phyloP scores from a whole-genome alignment of 2,329 filamentous ascomycete species.

The Parafenestella ontariensis region DNA sequence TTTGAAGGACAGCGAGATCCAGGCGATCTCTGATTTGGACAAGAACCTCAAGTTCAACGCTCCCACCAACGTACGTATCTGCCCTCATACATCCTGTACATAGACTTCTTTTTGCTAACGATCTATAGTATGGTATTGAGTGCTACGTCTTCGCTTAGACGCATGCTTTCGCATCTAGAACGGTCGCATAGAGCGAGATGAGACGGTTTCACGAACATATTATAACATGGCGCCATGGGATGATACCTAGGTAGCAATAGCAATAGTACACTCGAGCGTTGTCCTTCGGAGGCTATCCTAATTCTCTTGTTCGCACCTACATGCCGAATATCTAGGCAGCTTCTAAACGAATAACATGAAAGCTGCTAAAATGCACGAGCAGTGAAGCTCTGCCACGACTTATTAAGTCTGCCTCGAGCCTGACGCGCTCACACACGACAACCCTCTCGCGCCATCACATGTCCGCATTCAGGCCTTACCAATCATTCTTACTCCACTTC shows the following conservation, averaged over 20 bases:
- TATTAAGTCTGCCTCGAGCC: no score
- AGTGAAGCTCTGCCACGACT: no score
- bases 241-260: constrained; percentile 8
- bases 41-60: constrained; percentile 43
- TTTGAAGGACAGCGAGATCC: constrained; percentile 36
- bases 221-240: neutral
- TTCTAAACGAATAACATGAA: no score
- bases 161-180: neutral
- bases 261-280: neutral
- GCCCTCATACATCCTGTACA: neutral
- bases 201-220: neutral
- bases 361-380: no score
- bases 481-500: no score
- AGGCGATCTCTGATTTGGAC: constrained; percentile 40
- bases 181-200: neutral
- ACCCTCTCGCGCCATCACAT: neutral
- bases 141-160: constrained; percentile 45
- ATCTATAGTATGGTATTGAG: constrained; percentile 44
- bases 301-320: neutral
- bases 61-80: constrained; percentile 42
- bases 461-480: neutral
- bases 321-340: neutral
- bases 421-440: neutral
- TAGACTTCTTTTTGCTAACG: constrained; percentile 17
- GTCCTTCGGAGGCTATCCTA: neutral